Evolutionary conservation across 306 rosid species (phyloP), one percentile per base, ranked within the genome.

Genomic region (Dryas drummondii): DNA sequence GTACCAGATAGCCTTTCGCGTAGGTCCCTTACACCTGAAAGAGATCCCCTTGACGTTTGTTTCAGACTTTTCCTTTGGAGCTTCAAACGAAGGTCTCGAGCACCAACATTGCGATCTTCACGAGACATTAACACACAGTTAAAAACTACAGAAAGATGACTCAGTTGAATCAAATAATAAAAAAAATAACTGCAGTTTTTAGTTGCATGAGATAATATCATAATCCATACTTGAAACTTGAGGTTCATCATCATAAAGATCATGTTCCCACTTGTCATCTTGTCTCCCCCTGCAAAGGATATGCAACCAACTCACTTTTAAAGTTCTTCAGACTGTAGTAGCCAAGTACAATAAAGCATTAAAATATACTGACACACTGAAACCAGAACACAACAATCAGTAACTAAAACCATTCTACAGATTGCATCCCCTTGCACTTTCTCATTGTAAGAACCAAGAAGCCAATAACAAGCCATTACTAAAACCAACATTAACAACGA

Each of bases 201-300:
- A 72, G 77, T 82, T 71, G 79, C 44, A 71, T 62, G 79, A 49
- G 75, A 78, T 79, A 70, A 76, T 61, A 79, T 70, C 80, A 78
- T 71, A 80, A 74, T 68, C 80, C 96, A 75, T 92, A 96, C 99
- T 90, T 83, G 93, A 84, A 80, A 76, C 78, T 68, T 46, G 92
- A 32, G 86, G 80, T 69, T 78, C 87, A 56, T 77, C 73, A 27
- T 86, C 87, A 78, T 84, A 96, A 53, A 96, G 98, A 90, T 96
- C 99, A 83, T 96, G 99, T 85, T 96, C 98, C 99, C 99, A 96
- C 79, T 89, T 92, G 86, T 88, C 98, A 89, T 92, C 98, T 82
- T 92, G 92, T 82, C 99, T 90, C 73, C 81, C 86, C 90, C 99
- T 96, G 91, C 68, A 83, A 86, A 76, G 65, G 16, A 72, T 15